Evolutionary conservation across 2,329 filamentous ascomycete species (phyloP), one percentile per base, ranked within the genome.

Genomic region (Diaporthe australafricana): DNA sequence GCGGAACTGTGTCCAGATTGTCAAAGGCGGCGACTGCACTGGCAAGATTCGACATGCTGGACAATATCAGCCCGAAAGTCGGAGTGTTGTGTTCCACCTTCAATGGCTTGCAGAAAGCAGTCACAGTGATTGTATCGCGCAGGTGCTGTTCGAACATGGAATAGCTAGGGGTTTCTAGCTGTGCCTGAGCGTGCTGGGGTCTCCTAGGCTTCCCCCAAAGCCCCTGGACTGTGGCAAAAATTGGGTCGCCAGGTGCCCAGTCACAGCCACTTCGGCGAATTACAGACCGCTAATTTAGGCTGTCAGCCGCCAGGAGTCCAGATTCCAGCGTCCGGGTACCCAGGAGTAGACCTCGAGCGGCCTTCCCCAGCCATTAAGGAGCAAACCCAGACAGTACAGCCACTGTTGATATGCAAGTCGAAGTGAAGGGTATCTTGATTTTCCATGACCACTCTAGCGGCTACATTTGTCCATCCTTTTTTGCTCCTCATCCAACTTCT

Each of bases 31-130:
- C 57, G 50, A 71, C 8, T 16, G 67, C 48, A 22, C 42, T 57
- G 25, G 32, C 16, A 25, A 68, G 62, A 45, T 20, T 27, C 53
- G 68, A 55, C 71, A 70, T 70, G n/a, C 56, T 62, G n/a, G 42
- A 17, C 38, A 12, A 22, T 22, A 8, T 42, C 35, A 25, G 67
- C 14, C 53, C 25, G 25, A 30, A 40, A 52, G 25, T 32, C 11
- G 32, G 14, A 20, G 11, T 32, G 27, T n/a, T 27, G 11, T 30
- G 57, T 65, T 65, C 35, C 42, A 50, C 42, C 42, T 38, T 40
- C 40, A 35, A 20, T 42, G 45, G 5, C 60, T 25, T 38, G 45
- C 40, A 38, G 60, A 38, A 35, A 16, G 45, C n/a, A 6, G 5
- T 35, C 9, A 35, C 32, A 17, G 12, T 35, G n/a, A n/a, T n/a